Percentiles rank a stretch among this genome's conserved stretches.
These are phyloP conservation scores for Colletotrichum gloeosporioides DNA, from an alignment of 2,329 filamentous ascomycete genomes.

Conservation along the genomic window DNA sequence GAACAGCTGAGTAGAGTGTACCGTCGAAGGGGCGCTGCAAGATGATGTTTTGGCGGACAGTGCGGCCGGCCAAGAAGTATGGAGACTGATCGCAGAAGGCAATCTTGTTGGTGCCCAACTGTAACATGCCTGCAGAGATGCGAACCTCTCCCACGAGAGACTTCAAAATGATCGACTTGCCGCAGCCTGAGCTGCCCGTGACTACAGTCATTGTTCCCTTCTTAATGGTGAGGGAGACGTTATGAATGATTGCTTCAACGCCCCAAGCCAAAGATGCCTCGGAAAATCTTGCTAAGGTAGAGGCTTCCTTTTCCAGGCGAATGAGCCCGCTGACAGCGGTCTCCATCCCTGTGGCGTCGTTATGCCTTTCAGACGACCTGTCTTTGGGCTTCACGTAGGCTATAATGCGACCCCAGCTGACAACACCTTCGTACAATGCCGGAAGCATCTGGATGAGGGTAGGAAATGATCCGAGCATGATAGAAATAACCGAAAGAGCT, in stretches of 20 bases:
- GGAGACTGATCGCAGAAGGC: background rate
- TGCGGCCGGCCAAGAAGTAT: background rate
- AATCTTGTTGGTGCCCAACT: background rate
- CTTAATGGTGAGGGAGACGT: background rate
- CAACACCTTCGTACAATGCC: background rate
- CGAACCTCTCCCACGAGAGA: background rate
- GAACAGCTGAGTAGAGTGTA: background rate
- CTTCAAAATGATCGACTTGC: background rate
- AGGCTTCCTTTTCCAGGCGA: accelerated
- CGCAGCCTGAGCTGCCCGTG: background rate
- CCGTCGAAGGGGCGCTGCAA: background rate
- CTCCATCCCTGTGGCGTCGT: background rate
- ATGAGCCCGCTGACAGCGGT: background rate
- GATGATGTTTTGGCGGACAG: background rate
- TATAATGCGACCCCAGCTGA: background rate
- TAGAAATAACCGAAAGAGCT: background rate
- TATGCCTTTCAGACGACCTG: background rate
- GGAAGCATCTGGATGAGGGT: background rate
- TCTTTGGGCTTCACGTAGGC: background rate
- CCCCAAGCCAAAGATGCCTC: background rate
- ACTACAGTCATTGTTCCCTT: background rate
- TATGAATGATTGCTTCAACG: background rate
- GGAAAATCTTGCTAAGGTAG: background rate
- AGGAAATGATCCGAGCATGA: background rate
- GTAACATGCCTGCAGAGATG: background rate